A percentile compares a stretch with the other conserved stretches of the same genome.
Conservation (phyloP, 2,329 filamentous ascomycete species). For the Neofusicoccum ribis region DNA sequence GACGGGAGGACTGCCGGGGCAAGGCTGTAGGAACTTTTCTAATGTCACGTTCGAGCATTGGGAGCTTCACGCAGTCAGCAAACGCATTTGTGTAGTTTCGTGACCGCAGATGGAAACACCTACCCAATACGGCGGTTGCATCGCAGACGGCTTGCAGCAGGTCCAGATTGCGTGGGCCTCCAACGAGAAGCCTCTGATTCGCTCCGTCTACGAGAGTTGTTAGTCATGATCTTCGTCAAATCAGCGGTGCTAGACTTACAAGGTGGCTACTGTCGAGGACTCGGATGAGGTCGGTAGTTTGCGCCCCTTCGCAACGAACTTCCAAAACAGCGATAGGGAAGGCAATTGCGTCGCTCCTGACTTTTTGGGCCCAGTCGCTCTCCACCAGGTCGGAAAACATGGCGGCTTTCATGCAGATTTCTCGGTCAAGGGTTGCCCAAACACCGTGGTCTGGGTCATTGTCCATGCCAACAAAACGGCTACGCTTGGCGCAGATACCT, state of each 20-base stretch:
- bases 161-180: slow-evolving; percentile 55
- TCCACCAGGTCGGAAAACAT: slow-evolving; percentile 29
- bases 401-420: slow-evolving; percentile 43
- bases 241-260: slow-evolving; percentile 31
- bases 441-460: slow-evolving; percentile 45
- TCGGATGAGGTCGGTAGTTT: slow-evolving; percentile 41
- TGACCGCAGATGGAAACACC: slow-evolving; percentile 13
- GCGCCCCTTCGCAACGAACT: slow-evolving; percentile 50
- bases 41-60: slow-evolving; percentile 52
- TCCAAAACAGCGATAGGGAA: slow-evolving; percentile 56
- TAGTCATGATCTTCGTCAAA: background rate
- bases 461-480: slow-evolving; percentile 50
- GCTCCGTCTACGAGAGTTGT: slow-evolving; percentile 40
- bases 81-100: background rate
- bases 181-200: slow-evolving; percentile 55
- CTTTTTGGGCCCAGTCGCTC: slow-evolving; percentile 34
- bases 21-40: slow-evolving; percentile 50
- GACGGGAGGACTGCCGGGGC: slow-evolving; percentile 30
- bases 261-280: slow-evolving; percentile 50
- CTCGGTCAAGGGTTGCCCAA: slow-evolving; percentile 52
- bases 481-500: slow-evolving; percentile 46
- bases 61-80: slow-evolving; percentile 29
- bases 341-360: slow-evolving; percentile 25
- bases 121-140: slow-evolving; percentile 52
- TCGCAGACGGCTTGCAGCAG: slow-evolving; percentile 45